Percentiles rank a stretch among this genome's conserved stretches.
Conservation (phyloP, 1,284 basidiomycete species). For the Leccinum solheimii region DNA sequence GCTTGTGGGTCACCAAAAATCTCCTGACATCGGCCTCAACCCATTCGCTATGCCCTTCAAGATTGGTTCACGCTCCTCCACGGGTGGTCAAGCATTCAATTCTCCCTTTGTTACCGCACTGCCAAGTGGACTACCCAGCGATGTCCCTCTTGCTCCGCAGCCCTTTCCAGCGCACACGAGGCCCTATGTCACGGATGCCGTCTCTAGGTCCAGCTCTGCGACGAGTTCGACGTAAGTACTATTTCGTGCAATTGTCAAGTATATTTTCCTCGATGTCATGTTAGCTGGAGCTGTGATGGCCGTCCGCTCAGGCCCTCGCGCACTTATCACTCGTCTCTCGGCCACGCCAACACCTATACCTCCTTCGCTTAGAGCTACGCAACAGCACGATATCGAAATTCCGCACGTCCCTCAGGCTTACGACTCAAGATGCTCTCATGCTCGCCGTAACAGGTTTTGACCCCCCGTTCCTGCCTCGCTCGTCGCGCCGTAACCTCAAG, state of each 20-base stretch:
- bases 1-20: slow-evolving; percentile 16
- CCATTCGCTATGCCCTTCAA: slow-evolving; percentile 36
- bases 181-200: slow-evolving; percentile 25
- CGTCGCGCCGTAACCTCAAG: slow-evolving; percentile 26
- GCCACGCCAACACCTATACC: slow-evolving; percentile 19
- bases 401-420: slow-evolving; percentile 6
- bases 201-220: slow-evolving; percentile 36
- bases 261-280: slow-evolving; percentile 7
- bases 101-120: slow-evolving; percentile 5
- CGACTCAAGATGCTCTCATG: slow-evolving; percentile 28
- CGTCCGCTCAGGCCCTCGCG: slow-evolving; percentile 22
- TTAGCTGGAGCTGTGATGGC: slow-evolving; percentile 35
- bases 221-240: slow-evolving; percentile 38
- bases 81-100: slow-evolving; percentile 9
- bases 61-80: slow-evolving; percentile 19
- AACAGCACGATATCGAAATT: not conserved
- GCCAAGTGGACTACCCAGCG: slow-evolving; percentile 22
- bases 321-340: slow-evolving; percentile 13
- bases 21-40: slow-evolving; percentile 31
- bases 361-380: slow-evolving; percentile 22
- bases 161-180: slow-evolving; percentile 25
- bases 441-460: slow-evolving; percentile 9
- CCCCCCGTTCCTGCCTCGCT: slow-evolving; percentile 8
- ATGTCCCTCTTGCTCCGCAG: slow-evolving; percentile 33
- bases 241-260: not conserved